Base-by-base conservation (phyloP, 805 yeast species). In the Kodamaea hsintzibuensis region DNA sequence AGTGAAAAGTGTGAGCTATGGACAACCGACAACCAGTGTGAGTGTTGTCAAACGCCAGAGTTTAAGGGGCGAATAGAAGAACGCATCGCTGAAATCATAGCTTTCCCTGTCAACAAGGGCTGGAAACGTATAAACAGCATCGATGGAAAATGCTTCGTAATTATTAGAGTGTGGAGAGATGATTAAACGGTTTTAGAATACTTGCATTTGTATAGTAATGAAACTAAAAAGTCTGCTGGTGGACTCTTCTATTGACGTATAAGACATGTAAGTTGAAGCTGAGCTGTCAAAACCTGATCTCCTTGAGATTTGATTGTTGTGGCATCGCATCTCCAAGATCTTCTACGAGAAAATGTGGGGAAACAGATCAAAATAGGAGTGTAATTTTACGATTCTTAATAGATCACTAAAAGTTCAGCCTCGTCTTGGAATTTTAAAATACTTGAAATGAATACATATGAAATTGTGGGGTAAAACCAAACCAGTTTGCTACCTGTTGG, bases 81-180 rank as follows among this genome's bases (percentile, higher is more conserved):
- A 17, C 53, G 53, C 27, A 43, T 50, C 13, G 49, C 49, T 37
- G 53, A 50, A 18, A 45, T 50, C 12, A 50, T 49, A 12, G 30
- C 49, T 10, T 39, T 19, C n/a, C 53, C 49, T 7, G 53, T 50
- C 19, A 19, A 50, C 18, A 39, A 50, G 42, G 53, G 53, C 22
- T 50, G 53, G 53, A 50, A 50, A 40, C 45, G 53, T 19, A 49
- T 50, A 22, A 50, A 50, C 25, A 50, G 53, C 30, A n/a, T 37
- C 9, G 53, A 50, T 25, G 53, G 53, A 14, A 50, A 50, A n/a
- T 50, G 53, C 27, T 50, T 25, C 18, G 53, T 49, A 2, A 45
- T 50, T 8, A 40, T 50, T 14, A 39, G 46, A 16, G 53, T 50
- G 9, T 50, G 52, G 52, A 40, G 52, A n/a, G 52, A 50, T 16